A percentile compares a stretch with the other conserved stretches of the same genome.
These are phyloP conservation scores for Sporothrix schenckii DNA, from an alignment of 2,329 filamentous ascomycete genomes.

Conservation along the genomic window DNA sequence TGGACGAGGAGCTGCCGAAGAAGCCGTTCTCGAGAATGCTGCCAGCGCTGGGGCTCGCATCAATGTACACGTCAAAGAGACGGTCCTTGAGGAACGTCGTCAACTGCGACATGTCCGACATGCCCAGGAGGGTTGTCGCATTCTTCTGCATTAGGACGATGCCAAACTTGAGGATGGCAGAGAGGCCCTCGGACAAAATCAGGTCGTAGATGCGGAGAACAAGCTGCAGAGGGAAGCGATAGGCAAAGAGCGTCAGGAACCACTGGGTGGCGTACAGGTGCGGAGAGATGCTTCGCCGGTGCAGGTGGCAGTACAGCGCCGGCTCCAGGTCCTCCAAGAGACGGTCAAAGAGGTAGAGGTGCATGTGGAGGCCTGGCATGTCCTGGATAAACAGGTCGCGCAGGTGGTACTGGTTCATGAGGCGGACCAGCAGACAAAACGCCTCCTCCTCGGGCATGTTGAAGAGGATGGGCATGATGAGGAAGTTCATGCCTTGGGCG, in stretches of 20 bases:
- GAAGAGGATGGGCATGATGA: conserved; percentile 94
- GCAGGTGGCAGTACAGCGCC: conserved; percentile 90
- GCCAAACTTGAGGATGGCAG: conserved; percentile 91
- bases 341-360: conserved; percentile 92
- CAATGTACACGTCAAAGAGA: conserved; percentile 95
- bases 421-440: conserved; percentile 85
- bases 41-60: conserved; percentile 86
- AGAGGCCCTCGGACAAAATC: conserved; percentile 88
- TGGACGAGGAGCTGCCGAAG: conserved; percentile 89
- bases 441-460: conserved; percentile 99
- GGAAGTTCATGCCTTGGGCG: conserved; percentile 98
- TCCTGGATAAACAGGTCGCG: conserved; percentile 92
- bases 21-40: conserved; percentile 96
- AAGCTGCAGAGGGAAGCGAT: conserved; percentile 93
- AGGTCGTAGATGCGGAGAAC: conserved; percentile 96
- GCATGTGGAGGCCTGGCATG: conserved; percentile 93
- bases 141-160: conserved; percentile 98
- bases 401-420: conserved; percentile 96
- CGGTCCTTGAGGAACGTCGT: conserved; percentile 92
- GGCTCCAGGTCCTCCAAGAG: conserved; percentile 92
- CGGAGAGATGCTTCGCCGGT: conserved; percentile 81
- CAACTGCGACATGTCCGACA: conserved; percentile 88
- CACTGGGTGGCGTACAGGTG: conserved; percentile 97
- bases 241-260: conserved; percentile 98
- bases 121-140: conserved; percentile 70